Base-by-base conservation (phyloP, 371 early-diverging fungal genomes). In the Sporodiniella umbellata region DNA sequence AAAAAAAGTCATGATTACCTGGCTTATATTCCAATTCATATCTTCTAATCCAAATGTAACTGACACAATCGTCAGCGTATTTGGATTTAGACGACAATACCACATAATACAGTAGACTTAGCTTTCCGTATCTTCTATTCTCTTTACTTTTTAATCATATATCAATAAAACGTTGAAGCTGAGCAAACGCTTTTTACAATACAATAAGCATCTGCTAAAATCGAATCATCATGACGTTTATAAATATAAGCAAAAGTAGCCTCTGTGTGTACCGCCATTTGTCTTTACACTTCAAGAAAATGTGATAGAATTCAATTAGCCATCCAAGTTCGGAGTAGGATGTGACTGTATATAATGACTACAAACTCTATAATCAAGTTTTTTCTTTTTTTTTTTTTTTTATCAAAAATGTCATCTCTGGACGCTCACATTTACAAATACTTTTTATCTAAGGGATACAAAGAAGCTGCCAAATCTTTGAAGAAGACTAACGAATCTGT, bases 1-100 rank as follows among this genome's bases (percentile, higher is more conserved):
- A n/a, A n/a, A n/a, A n/a, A 21, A 60, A 75, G 75, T 71, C 24
- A 71, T 70, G 71, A 63, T 75, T 12, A 48, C 56, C 22, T 68
- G 64, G 53, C 53, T 75, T 15, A 60, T 65, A 14, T 71, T 60
- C 45, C 75, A 75, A 52, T 61, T 67, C 45, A 31, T 65, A 21
- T 58, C 65, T 14, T 60, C 62, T 33, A 54, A 68, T 46, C 63
- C 63, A 28, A 38, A 51, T 15, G 33, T 68, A 1, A 44, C 51
- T 5, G 64, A 63, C 37, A 57, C 54, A 8, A 42, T 68, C 12
- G 43, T 63, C 14, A 54, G 68, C 35, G 43, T 68, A 4, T 54
- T 61, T 19, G 64, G 63, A 3, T 58, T 63, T 35, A 28, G 60
- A 33, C 56, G 55, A 54, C 60, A 57, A 30, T 68, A 68, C 37